Evolutionary conservation across 2,329 filamentous ascomycete genomes (phyloP), one percentile per base, ranked within the genome.

Genomic region (Fusarium sambucinum): DNA sequence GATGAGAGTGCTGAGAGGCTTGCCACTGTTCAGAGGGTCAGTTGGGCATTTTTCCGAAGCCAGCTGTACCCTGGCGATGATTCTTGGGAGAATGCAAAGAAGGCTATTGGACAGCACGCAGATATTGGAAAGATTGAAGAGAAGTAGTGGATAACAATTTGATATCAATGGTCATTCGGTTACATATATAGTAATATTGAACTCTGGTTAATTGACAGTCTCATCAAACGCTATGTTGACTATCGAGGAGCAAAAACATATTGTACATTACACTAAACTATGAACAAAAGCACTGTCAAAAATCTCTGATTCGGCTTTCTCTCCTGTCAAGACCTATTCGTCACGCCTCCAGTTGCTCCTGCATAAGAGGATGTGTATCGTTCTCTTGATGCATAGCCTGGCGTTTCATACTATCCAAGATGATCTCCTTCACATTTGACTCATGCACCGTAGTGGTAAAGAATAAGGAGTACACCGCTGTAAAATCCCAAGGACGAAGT

Each of bases 1-100:
- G 73, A 76, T 9, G 74, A 75, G 29, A 66, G 61, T 14, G 42
- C 67, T 1, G 72, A 76, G 58, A 59, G 74, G 7, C 48, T 76
- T 32, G 71, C 64, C 0, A 44, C 62, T 0, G 66, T 73, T 25
- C 71, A 76, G 46, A 67, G 71, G 17, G 60, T 74, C 6, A 73
- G 68, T 1, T 74, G 61, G 73, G 66, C 74, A 0, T 76, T 71
- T 45, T 50, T 76, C 5, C 68, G 37, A 33, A 74, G 55, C 27
- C 68, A 73, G 45, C 17, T 76, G 12, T 72, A 63, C 14, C 64
- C 69, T 19, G 57, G 55, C 0, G 71, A 74, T 25, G 41, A 53
- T 6, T 37, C 71, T 5, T 75, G 74, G 74, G 48, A 61, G 6
- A 42, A 69, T 29, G 70, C 70, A 1, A 47, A 44, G 29, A 59